Conservation (phyloP, 2,329 filamentous ascomycete species). For the Magnaporthiopsis rhizophila region DNA sequence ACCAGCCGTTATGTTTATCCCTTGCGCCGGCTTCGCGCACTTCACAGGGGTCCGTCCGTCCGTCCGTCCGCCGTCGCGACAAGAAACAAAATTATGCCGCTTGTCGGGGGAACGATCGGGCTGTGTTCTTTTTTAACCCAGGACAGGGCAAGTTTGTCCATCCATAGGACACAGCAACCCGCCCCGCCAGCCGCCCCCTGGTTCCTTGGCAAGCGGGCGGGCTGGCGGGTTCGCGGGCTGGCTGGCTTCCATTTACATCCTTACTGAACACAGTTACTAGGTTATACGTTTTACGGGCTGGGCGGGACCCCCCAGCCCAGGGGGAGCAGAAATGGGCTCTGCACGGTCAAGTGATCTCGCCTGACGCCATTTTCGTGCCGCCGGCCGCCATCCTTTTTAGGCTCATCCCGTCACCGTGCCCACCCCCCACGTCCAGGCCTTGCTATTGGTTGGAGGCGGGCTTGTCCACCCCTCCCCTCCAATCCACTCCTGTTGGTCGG, state of each 20-base stretch:
- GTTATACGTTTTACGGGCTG: background rate
- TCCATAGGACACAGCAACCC: too few relatives aligned
- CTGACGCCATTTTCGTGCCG: constrained; percentile 2
- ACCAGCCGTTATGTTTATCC: background rate
- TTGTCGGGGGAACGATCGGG: too few relatives aligned
- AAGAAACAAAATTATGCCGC: too few relatives aligned
- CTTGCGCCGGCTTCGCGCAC: too few relatives aligned
- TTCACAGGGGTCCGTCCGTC: too few relatives aligned
- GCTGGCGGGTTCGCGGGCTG: background rate
- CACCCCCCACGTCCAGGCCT: background rate
- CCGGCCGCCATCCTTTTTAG: constrained; percentile 5
- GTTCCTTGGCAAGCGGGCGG: too few relatives aligned
- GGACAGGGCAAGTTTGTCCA: too few relatives aligned
- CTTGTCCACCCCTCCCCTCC: background rate
- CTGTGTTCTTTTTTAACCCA: too few relatives aligned
- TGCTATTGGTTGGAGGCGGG: background rate
- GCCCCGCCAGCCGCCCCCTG: too few relatives aligned
- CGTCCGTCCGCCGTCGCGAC: too few relatives aligned
- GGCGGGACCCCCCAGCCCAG: background rate
- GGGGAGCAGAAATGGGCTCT: background rate
- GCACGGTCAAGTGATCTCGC: background rate
- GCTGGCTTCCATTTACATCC: background rate
- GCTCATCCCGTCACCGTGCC: constrained; percentile 5
- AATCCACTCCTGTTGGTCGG: background rate
- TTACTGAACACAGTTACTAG: too few relatives aligned